A percentile compares a stretch with the other conserved stretches of the same genome.
These are phyloP conservation scores for Entomortierella lignicola DNA, from an alignment of 192 early-diverging fungal species.

Conservation along the genomic window DNA sequence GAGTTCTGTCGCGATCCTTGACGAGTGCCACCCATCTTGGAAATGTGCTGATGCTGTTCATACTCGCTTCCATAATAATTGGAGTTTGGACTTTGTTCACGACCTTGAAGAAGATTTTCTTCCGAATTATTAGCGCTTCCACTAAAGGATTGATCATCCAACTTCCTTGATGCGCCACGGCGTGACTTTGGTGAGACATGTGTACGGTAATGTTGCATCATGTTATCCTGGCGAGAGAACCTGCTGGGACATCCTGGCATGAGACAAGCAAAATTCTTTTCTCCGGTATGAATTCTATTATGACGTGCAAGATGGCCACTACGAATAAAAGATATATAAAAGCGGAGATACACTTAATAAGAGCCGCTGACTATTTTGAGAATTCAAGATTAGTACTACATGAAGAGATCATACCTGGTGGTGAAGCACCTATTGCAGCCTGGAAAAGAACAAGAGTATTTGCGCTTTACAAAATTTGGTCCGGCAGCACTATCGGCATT, in stretches of 20 bases:
- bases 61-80: slow-evolving; percentile 1
- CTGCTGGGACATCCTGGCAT: slow-evolving; percentile 76
- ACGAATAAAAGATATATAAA: neutral
- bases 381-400: neutral
- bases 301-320: slow-evolving; percentile 87
- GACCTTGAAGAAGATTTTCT: slow-evolving; percentile 11
- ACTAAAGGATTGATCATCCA: slow-evolving; percentile 15
- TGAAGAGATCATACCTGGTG: slow-evolving; percentile 62
- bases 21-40: slow-evolving; percentile 28
- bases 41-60: slow-evolving; percentile 19
- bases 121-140: slow-evolving; percentile 35
- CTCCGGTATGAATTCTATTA: slow-evolving; percentile 86
- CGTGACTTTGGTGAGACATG: slow-evolving; percentile 79
- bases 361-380: no score
- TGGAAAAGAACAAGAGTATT: slow-evolving; percentile 73
- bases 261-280: slow-evolving; percentile 79
- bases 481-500: slow-evolving; percentile 3
- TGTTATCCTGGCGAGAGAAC: slow-evolving; percentile 87
- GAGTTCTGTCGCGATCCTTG: slow-evolving; percentile 46
- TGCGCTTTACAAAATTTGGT: slow-evolving; percentile 64
- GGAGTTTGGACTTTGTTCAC: slow-evolving; percentile 19
- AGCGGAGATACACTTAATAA: no score
- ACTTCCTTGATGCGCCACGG: slow-evolving; percentile 48
- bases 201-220: slow-evolving; percentile 89
- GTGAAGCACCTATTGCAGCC: slow-evolving; percentile 84